These are phyloP conservation scores for Ganoderma multipileum DNA, from an alignment of 1,284 basidiomycete species.

Conservation along the genomic window DNA sequence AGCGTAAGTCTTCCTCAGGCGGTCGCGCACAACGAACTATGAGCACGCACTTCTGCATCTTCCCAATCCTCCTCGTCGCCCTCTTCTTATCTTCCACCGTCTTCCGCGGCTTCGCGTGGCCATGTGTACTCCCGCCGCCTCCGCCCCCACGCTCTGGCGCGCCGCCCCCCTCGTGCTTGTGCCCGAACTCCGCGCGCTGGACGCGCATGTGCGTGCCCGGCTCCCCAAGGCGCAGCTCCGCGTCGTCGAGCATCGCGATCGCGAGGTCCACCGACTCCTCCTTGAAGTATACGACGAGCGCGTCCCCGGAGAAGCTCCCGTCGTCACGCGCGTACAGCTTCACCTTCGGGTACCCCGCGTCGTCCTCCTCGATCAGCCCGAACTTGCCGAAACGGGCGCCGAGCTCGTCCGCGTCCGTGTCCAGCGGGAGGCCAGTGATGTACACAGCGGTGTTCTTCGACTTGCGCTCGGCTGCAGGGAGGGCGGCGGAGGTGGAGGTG, in stretches of 20 bases:
- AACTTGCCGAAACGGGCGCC: constrained; percentile 87
- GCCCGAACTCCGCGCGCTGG: constrained; percentile 83
- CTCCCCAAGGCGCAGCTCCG: constrained; percentile 88
- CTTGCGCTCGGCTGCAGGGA: constrained; percentile 51
- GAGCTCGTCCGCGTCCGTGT: constrained; percentile 81
- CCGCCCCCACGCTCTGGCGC: constrained; percentile 30
- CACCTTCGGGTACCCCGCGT: constrained; percentile 86
- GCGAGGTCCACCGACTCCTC: constrained; percentile 93
- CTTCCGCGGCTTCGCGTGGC: constrained; percentile 58
- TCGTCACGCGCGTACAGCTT: constrained; percentile 94
- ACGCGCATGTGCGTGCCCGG: constrained; percentile 81
- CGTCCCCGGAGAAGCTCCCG: constrained; percentile 94
- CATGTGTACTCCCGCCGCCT: neutral
- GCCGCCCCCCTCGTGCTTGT: constrained; percentile 53
- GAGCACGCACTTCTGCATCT: constrained; percentile 83
- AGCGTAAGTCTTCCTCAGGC: neutral
- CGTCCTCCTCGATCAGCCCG: constrained; percentile 93
- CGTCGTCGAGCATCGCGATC: constrained; percentile 89
- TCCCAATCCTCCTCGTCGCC: constrained; percentile 80
- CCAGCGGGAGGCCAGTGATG: constrained; percentile 84
- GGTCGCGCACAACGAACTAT: neutral
- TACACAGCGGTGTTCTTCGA: constrained; percentile 94
- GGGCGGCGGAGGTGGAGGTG: constrained; percentile 11
- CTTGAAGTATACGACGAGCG: constrained; percentile 96
- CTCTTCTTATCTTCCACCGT: constrained; percentile 83